These are phyloP conservation scores for Echinochloa phyllopogon DNA, from an alignment of 176 grass and related monocot species.

Conservation along the genomic window DNA sequence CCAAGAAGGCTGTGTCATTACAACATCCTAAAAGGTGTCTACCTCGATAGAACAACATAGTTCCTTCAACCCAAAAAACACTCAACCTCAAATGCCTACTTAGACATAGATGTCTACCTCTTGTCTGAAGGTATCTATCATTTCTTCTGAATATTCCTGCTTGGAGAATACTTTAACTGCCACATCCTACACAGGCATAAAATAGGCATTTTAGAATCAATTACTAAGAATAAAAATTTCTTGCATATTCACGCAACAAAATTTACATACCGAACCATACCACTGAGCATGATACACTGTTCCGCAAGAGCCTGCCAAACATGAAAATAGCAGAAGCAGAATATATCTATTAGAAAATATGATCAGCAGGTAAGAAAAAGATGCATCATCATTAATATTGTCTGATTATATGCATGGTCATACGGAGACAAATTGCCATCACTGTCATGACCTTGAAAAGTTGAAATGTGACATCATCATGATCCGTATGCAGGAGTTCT, in stretches of 20 bases:
- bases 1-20: neutral
- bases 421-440: conserved; percentile 1
- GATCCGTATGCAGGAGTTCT: neutral
- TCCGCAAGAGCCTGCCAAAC: conserved; percentile 82
- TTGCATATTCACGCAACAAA: conserved; percentile 38
- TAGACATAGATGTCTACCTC: conserved; percentile 63
- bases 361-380: conserved; percentile 6
- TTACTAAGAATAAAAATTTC: neutral
- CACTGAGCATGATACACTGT: conserved; percentile 92
- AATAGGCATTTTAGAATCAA: conserved; percentile 14
- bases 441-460: neutral
- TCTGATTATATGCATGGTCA: neutral
- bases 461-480: conserved; percentile 10
- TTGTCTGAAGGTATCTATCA: conserved; percentile 88
- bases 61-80: neutral
- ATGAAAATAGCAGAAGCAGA: conserved; percentile 28
- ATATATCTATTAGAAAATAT: conserved; percentile 13
- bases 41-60: neutral
- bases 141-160: conserved; percentile 93
- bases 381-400: neutral
- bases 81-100: neutral
- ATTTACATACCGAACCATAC: conserved; percentile 85
- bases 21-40: neutral
- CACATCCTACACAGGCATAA: conserved; percentile 65
- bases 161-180: conserved; percentile 92